Conservation (phyloP, 257 asterid genomes). For the Solanum tarijense region DNA sequence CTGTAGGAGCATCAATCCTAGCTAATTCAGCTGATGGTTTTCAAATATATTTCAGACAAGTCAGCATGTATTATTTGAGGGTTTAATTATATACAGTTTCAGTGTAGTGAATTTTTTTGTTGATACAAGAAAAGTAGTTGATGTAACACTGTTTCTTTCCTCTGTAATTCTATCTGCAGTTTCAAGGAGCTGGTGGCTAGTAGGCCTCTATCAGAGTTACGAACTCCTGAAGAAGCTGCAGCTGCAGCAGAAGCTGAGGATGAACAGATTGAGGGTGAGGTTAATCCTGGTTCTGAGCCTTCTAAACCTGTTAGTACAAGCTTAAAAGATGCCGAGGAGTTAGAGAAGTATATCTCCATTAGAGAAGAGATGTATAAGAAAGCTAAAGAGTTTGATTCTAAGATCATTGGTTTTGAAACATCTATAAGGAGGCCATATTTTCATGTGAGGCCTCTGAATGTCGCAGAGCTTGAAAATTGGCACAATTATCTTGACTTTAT, state of each 20-base stretch:
- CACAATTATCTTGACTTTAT: slow-evolving; percentile 82
- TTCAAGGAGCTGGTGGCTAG: slow-evolving; percentile 95
- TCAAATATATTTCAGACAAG: neutral
- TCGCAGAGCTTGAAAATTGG: slow-evolving; percentile 95
- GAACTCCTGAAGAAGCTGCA: slow-evolving; percentile 73
- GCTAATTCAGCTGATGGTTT: neutral
- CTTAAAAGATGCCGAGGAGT: slow-evolving; percentile 92
- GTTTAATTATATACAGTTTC: neutral
- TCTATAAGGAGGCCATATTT: slow-evolving; percentile 96
- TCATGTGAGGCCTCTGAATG: slow-evolving; percentile 89
- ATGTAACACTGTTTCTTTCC: neutral
- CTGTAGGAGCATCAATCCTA: neutral
- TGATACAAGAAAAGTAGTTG: neutral
- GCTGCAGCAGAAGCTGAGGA: slow-evolving; percentile 42
- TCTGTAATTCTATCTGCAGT: slow-evolving; percentile 29
- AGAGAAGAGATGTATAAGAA: slow-evolving; percentile 87
- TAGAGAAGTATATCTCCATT: slow-evolving; percentile 86
- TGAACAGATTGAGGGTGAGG: slow-evolving; percentile 65
- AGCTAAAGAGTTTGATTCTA: slow-evolving; percentile 87
- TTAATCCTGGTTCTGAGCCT: slow-evolving; percentile 39
- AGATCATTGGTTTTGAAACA: slow-evolving; percentile 87
- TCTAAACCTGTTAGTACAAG: slow-evolving; percentile 51
- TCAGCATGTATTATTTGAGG: neutral
- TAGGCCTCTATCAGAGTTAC: slow-evolving; percentile 74
- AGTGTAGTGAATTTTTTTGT: neutral